These are phyloP conservation scores for Hydnomerulius pinastri DNA, from an alignment of 768 basidiomycete species.

Conservation along the genomic window DNA sequence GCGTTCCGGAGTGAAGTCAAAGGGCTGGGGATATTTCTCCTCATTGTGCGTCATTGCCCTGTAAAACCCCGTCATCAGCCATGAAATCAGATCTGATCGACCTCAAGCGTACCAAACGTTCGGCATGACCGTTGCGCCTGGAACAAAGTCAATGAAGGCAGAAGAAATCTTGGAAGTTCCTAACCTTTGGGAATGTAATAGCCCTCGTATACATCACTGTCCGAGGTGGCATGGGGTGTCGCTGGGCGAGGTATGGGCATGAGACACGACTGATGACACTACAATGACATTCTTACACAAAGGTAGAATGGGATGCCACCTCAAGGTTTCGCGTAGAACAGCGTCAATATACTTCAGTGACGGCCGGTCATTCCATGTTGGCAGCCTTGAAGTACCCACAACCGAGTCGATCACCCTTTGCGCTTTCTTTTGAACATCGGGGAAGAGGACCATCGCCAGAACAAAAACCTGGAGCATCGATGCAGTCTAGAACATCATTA, in stretches of 20 bases:
- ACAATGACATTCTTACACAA: conserved; percentile 16
- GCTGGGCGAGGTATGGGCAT: conserved; percentile 1
- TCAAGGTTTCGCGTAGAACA: conserved; percentile 30
- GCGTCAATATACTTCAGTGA: conserved; percentile 29
- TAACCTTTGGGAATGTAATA: conserved; percentile 30
- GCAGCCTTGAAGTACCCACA: conserved; percentile 26
- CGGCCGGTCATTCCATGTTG: conserved; percentile 25
- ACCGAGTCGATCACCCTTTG: conserved; percentile 32
- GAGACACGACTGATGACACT: neutral
- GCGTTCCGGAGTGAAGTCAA: conserved; percentile 34
- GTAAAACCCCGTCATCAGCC: neutral
- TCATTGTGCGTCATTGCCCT: conserved; percentile 38
- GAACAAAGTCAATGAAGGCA: conserved; percentile 1
- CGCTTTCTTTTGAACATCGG: conserved; percentile 28
- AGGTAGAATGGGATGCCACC: conserved; percentile 26
- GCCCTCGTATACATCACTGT: conserved; percentile 28
- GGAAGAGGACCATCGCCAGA: conserved; percentile 37
- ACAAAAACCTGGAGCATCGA: conserved; percentile 31
- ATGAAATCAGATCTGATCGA: neutral
- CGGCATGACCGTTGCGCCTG: conserved; percentile 23
- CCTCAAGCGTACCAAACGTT: conserved; percentile 30
- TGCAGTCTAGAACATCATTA: conserved; percentile 17
- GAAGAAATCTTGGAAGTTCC: neutral
- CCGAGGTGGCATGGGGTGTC: conserved; percentile 18
- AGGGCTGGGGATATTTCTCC: conserved; percentile 32